Evolutionary conservation across 345 rosid genomes (phyloP).

Genomic region (Salix koriyanagi): DNA sequence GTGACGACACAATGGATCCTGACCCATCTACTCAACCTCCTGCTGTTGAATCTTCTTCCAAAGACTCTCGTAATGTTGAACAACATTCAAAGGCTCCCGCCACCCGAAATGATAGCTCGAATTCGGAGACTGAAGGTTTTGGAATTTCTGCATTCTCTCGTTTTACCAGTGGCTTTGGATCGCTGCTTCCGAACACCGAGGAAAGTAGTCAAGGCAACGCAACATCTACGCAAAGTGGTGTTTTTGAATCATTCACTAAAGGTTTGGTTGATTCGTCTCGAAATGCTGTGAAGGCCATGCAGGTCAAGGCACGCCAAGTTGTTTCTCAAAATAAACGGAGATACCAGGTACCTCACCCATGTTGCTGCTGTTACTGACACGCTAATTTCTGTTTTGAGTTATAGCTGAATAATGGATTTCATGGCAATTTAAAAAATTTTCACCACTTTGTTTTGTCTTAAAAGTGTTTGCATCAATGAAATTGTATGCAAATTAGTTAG

Average conservation of each 20-base stretch:
- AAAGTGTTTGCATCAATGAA: too few relatives aligned
- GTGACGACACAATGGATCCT: constrained; percentile 39
- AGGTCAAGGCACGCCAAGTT: constrained; percentile 29
- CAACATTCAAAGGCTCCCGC: not conserved
- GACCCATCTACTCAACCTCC: constrained; percentile 37
- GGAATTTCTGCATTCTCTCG: constrained; percentile 14
- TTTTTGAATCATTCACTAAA: constrained; percentile 24
- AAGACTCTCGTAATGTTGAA: constrained; percentile 7
- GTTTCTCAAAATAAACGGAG: constrained; percentile 34
- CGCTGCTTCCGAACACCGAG: not conserved
- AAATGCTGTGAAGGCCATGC: constrained; percentile 30
- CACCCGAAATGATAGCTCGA: constrained; percentile 4
- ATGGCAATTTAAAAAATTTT: too few relatives aligned
- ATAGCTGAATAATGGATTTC: not conserved
- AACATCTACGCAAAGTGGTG: constrained; percentile 11
- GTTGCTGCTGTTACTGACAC: too few relatives aligned
- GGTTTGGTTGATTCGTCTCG: constrained; percentile 30
- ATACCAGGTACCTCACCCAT: constrained; percentile 19
- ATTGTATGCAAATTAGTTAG: too few relatives aligned
- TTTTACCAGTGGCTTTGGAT: constrained; percentile 16
- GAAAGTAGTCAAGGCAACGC: constrained; percentile 9
- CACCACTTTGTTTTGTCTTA: not conserved
- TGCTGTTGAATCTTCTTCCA: constrained; percentile 9
- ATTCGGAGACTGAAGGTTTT: not conserved
- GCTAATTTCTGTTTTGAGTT: too few relatives aligned